These are phyloP conservation scores for Sphagnum contortum DNA, from an alignment of 225 moss, liverwort and hornwort genomes.

Conservation along the genomic window DNA sequence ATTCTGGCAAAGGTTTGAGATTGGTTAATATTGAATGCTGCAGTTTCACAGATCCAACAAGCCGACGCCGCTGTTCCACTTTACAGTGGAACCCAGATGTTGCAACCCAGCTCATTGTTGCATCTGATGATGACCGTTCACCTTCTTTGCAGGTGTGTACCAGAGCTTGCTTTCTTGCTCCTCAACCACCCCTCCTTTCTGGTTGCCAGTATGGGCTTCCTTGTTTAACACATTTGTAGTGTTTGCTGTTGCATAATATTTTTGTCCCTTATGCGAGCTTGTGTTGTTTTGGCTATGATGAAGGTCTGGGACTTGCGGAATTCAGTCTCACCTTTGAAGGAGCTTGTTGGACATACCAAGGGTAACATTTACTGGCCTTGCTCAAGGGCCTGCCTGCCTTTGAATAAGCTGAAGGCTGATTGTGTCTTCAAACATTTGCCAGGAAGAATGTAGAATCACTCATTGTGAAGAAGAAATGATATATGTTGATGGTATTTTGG, in stretches of 20 bases:
- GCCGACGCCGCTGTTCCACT: conserved; percentile 81
- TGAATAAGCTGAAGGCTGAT: neutral
- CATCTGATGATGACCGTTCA: conserved; percentile 93
- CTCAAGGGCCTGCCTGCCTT: too few species aligned
- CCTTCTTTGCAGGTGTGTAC: conserved; percentile 51
- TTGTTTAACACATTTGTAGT: conserved; percentile 1
- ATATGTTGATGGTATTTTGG: too few species aligned
- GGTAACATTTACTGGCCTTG: conserved; percentile 18
- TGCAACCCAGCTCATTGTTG: conserved; percentile 85
- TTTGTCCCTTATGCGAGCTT: too few species aligned
- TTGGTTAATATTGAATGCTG: conserved; percentile 5
- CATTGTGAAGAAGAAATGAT: too few species aligned
- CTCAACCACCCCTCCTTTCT: neutral
- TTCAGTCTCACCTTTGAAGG: conserved; percentile 78
- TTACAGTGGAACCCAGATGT: conserved; percentile 98
- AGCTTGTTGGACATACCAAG: conserved; percentile 85
- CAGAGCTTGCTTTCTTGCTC: neutral
- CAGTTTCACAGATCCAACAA: conserved; percentile 94
- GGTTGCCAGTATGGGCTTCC: neutral
- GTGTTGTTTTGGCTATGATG: neutral
- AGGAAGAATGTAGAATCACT: too few species aligned
- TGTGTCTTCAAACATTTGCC: neutral
- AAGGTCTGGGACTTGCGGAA: conserved; percentile 99
- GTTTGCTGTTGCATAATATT: too few species aligned
- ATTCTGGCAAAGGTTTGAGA: too few species aligned